These are phyloP conservation scores for Fraxinus cuspidata DNA, from an alignment of 257 asterid species.

Conservation along the genomic window DNA sequence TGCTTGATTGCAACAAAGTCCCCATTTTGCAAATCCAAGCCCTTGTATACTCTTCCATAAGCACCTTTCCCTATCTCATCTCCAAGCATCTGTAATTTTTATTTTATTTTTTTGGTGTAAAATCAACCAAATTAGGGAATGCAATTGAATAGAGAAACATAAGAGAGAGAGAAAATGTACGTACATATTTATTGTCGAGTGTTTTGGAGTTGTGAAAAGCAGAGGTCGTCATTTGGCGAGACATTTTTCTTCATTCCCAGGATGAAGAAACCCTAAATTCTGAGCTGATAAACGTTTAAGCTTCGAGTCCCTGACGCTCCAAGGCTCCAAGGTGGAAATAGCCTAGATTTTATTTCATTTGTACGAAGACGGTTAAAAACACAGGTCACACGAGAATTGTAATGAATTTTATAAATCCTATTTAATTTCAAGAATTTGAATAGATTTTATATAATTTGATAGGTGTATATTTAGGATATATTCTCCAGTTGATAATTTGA, in stretches of 20 bases:
- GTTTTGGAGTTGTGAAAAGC: conserved; percentile 68
- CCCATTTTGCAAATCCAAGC: conserved; percentile 94
- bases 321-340: background rate
- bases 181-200: conserved; percentile 63
- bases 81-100: conserved; percentile 75
- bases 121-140: background rate
- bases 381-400: background rate
- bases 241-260: conserved; percentile 30
- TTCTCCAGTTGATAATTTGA: no score
- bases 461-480: no score
- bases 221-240: conserved; percentile 53
- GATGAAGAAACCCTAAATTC: background rate
- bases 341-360: background rate
- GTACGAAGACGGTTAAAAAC: background rate
- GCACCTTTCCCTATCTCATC: conserved; percentile 99
- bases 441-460: no score
- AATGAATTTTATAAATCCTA: no score
- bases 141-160: background rate
- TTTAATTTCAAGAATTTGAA: no score
- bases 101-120: conserved; percentile 4
- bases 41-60: conserved; percentile 97
- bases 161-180: background rate
- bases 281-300: background rate
- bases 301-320: background rate
- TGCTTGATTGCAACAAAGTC: conserved; percentile 98